Base-by-base conservation (phyloP, 352 stramenopile species). In the Globisporangium echinulatum region DNA sequence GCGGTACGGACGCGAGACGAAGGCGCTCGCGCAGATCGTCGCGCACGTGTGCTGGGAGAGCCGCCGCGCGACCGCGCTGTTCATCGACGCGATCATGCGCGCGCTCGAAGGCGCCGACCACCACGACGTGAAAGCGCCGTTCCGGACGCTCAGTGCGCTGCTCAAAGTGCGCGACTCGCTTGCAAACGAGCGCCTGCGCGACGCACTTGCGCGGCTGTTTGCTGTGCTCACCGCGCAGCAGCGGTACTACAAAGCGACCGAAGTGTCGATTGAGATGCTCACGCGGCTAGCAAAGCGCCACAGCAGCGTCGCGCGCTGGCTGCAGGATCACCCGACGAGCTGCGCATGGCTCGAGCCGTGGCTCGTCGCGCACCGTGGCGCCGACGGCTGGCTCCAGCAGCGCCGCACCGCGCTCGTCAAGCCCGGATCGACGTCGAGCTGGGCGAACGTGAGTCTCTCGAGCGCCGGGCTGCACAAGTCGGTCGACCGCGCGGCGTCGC, bases 111-210 rank as follows among this genome's bases (percentile, higher is more conserved):
- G 67, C 37, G 77, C 92, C 54, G 85, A 96, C 58, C 81, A 94
- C 56, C 80, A 94, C 38, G 84, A 94, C 48, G 73, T 96, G 51
- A 96, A 96, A 51, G 69, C 85, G n/a, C 94, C 88, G 49, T 94
- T 96, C 59, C 87, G 87, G 11, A 90, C 83, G n/a, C 58, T 96
- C 6, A 90, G 88, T 43, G 77, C 83, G 54, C 56, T 96, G 10
- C 63, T 94, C 17, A 92, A 91, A 60, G 73, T 93, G 37, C 76
- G 80, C 13, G 85, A 94, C 65, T 87, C 77, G 10, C 66, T 94
- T 7, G 67, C 78, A 10, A 52, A 38, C 2, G 77, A 89, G 55
- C 83, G 87, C 13, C 53, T 96, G 14, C 73, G 59, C 2, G 83
- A 92, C 40, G 75, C 70, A 1, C 84, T 96, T 58, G 89, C 79